Conservation (phyloP, 78 protist species). For the Speleostelium caveatum region DNA sequence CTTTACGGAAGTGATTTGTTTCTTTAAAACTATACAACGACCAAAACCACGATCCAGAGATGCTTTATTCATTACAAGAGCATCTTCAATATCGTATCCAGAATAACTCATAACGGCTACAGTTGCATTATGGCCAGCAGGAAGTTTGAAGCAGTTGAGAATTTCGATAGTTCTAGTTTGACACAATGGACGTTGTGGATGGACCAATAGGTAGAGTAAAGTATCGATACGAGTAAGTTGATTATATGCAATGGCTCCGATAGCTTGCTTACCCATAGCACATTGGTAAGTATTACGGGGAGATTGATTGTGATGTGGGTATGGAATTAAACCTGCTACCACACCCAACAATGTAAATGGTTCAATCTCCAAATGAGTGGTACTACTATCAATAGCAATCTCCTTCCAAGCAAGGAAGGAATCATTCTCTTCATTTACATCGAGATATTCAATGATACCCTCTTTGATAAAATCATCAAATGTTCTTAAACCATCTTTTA, state of each 20-base stretch:
- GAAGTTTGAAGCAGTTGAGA: slow-evolving; percentile 76
- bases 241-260: slow-evolving; percentile 98
- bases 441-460: slow-evolving; percentile 96
- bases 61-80: slow-evolving; percentile 97
- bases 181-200: slow-evolving; percentile 98
- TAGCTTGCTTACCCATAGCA: slow-evolving; percentile 99
- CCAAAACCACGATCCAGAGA: slow-evolving; percentile 98
- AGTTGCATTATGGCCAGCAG: slow-evolving; percentile 98
- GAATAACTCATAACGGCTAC: slow-evolving; percentile 99
- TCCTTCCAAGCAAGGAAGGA: slow-evolving; percentile 86
- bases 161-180: slow-evolving; percentile 94
- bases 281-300: slow-evolving; percentile 99
- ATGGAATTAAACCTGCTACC: slow-evolving; percentile 97
- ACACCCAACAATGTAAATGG: slow-evolving; percentile 98
- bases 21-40: slow-evolving; percentile 94
- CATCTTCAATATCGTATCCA: slow-evolving; percentile 99
- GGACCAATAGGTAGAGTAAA: slow-evolving; percentile 91
- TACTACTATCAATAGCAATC: slow-evolving; percentile 47
- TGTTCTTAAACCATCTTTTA: slow-evolving; percentile 79
- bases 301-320: slow-evolving; percentile 99
- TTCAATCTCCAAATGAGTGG: slow-evolving; percentile 99
- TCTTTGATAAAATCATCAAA: slow-evolving; percentile 86
- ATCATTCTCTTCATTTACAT: slow-evolving; percentile 98
- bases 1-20: slow-evolving; percentile 72
- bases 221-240: slow-evolving; percentile 98